phyloP scores from a whole-genome alignment of 2,329 filamentous ascomycete species.

The Xylariaceae sp. region DNA sequence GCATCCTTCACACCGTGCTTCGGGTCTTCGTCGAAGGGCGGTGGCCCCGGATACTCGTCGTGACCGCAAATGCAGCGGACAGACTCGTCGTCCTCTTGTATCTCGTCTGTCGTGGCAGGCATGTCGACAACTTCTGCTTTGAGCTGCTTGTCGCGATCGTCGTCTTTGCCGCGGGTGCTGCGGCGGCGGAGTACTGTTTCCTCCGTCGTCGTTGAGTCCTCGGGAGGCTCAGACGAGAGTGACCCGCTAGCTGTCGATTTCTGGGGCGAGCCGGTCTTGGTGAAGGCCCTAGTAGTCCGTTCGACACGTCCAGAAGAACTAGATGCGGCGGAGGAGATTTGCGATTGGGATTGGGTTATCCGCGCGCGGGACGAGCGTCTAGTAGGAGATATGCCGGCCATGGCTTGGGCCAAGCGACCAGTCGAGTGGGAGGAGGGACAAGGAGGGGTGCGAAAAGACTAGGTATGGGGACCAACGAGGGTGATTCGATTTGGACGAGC shows the following conservation, averaged over 20 bases:
- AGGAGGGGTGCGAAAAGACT: slow-evolving; percentile 17
- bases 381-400: slow-evolving; percentile 56
- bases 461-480: slow-evolving; percentile 8
- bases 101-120: slow-evolving; percentile 54
- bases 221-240: slow-evolving; percentile 62
- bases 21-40: slow-evolving; percentile 54
- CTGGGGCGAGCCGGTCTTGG: slow-evolving; percentile 66
- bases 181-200: slow-evolving; percentile 68
- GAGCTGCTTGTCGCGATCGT: slow-evolving; percentile 48
- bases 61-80: slow-evolving; percentile 93
- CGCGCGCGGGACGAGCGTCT: slow-evolving; percentile 90
- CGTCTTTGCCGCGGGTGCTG: slow-evolving; percentile 68
- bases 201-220: slow-evolving; percentile 53
- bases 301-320: slow-evolving; percentile 73
- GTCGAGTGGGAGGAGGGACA: slow-evolving; percentile 16
- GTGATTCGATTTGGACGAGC: slow-evolving; percentile 4
- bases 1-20: slow-evolving; percentile 51
- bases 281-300: slow-evolving; percentile 64
- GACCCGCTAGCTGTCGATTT: slow-evolving; percentile 72
- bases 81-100: slow-evolving; percentile 84
- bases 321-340: slow-evolving; percentile 73
- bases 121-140: slow-evolving; percentile 45
- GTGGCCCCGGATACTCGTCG: slow-evolving; percentile 87
- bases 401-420: slow-evolving; percentile 26
- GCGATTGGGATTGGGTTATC: slow-evolving; percentile 67